These are phyloP conservation scores for Juncus inflexus DNA, from an alignment of 176 grass and related monocot genomes.

Conservation along the genomic window DNA sequence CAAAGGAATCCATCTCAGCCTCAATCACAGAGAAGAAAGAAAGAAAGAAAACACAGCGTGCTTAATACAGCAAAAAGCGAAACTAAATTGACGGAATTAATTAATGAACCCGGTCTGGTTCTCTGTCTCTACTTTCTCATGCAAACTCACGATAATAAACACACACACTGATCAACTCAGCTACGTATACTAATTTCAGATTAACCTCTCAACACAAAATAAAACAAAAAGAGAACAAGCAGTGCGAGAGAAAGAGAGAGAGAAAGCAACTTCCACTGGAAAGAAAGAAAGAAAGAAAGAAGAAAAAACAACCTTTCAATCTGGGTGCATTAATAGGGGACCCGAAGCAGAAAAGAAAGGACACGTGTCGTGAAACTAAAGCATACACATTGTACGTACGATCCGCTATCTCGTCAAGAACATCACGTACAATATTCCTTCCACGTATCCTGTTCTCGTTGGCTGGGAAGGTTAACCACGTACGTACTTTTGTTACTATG, in stretches of 20 bases:
- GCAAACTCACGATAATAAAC: background rate
- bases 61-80: no score
- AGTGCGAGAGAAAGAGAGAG: conserved; percentile 17
- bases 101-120: conserved; percentile 1
- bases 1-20: background rate
- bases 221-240: background rate
- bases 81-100: background rate
- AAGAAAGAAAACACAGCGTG: no score
- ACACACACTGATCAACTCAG: background rate
- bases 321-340: background rate
- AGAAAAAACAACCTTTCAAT: background rate
- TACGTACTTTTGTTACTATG: background rate
- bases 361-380: background rate
- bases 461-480: background rate
- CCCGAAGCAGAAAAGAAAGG: background rate
- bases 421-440: background rate
- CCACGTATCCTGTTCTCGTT: background rate
- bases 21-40: background rate
- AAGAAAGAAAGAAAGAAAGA: background rate
- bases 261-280: conserved; percentile 26
- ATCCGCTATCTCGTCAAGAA: background rate
- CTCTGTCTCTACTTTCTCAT: conserved; percentile 7
- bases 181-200: no score
- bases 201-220: background rate
- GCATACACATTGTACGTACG: background rate